phyloP scores from a whole-genome alignment of 176 grass and related monocot genomes.

The Avena eriantha region DNA sequence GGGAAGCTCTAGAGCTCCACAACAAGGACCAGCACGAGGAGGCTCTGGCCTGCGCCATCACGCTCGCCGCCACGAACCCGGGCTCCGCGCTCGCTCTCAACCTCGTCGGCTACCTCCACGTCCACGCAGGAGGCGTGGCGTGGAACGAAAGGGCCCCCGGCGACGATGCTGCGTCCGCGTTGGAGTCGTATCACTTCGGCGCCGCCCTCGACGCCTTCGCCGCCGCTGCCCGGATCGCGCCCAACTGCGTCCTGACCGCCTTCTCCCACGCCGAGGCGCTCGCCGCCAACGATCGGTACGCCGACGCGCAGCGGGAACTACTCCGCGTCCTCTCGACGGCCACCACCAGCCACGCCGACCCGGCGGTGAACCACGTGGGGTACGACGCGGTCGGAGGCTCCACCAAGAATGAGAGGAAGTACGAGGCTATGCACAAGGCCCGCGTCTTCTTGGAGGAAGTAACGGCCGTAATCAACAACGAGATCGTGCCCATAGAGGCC shows the following conservation, averaged over 20 bases:
- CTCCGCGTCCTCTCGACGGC: background rate
- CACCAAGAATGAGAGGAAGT: background rate
- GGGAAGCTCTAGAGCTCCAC: background rate
- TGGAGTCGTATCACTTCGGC: background rate
- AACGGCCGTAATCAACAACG: background rate
- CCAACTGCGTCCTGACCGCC: background rate
- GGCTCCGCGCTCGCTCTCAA: background rate
- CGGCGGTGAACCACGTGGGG: background rate
- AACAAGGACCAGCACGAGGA: background rate
- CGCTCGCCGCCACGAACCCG: background rate
- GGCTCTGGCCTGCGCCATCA: background rate
- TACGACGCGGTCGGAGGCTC: background rate
- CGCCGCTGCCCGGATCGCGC: background rate
- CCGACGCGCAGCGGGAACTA: background rate
- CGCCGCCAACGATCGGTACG: background rate
- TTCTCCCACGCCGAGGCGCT: background rate
- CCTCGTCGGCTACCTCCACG: background rate
- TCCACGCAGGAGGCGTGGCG: background rate
- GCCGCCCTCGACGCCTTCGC: slow-evolving; percentile 6
- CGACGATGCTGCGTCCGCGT: background rate
- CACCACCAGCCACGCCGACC: background rate
- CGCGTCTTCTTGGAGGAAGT: background rate
- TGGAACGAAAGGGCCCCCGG: background rate
- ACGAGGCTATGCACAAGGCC: background rate
- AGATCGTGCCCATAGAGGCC: background rate